A percentile compares a stretch with the other conserved stretches of the same genome.
Evolutionary conservation across 495 filamentous ascomycete genomes (phyloP).

Genomic region (Jackrogersella minutella): DNA sequence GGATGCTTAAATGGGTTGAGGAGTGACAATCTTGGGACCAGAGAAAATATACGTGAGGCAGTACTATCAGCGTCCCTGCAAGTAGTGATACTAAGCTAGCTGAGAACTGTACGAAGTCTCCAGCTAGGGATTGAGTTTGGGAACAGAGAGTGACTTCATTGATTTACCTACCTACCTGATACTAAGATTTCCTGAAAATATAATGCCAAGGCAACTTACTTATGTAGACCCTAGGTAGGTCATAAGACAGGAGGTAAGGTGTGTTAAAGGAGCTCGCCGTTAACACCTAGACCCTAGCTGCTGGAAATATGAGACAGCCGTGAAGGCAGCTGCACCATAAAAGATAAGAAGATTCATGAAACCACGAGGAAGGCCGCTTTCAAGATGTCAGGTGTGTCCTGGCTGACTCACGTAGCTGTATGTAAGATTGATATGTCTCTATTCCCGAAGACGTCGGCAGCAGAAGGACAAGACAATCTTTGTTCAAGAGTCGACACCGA

Average conservation of each 20-base stretch:
- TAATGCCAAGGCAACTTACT: not conserved
- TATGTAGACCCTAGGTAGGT: conserved; percentile 3
- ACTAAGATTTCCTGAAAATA: not conserved
- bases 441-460: not conserved
- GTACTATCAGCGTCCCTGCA: not conserved
- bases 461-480: not conserved
- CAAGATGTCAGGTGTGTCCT: not conserved
- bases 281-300: not conserved
- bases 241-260: conserved; percentile 6
- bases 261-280: conserved; percentile 1
- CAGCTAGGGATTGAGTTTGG: conserved; percentile 6
- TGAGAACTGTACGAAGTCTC: not conserved
- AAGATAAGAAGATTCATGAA: conserved; percentile 4
- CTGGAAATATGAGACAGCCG: conserved; percentile 9
- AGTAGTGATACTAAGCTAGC: not conserved
- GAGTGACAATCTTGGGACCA: conserved; percentile 1
- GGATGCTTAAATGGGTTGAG: not conserved
- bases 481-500: not conserved
- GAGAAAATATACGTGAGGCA: not conserved
- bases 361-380: not conserved
- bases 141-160: not conserved
- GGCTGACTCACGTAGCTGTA: conserved; percentile 20
- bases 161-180: not conserved
- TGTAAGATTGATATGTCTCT: conserved; percentile 10
- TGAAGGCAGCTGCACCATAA: conserved; percentile 12